Percentiles rank a stretch among this genome's conserved stretches.
Conservation (phyloP, 768 basidiomycete species). For the Clitopilus hobsonii region DNA sequence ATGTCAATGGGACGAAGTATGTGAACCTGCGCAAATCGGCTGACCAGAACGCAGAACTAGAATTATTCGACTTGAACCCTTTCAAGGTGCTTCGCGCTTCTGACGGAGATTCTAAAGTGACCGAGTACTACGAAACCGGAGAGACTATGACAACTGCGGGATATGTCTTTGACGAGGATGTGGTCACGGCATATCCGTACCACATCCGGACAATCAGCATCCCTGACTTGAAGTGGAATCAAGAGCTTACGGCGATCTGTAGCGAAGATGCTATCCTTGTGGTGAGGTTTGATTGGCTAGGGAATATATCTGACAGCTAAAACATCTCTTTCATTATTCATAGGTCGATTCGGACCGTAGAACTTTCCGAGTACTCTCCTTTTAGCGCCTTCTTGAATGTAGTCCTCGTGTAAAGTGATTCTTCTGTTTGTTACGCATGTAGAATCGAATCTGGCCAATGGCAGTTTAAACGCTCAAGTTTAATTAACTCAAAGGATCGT, state of each 20-base stretch:
- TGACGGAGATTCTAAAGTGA: constrained; percentile 2
- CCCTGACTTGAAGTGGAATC: constrained; percentile 13
- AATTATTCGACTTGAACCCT: constrained; percentile 50
- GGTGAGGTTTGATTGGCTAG: neutral
- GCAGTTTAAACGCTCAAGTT: neutral
- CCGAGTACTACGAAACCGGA: neutral
- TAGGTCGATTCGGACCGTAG: neutral
- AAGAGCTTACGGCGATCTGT: constrained; percentile 38
- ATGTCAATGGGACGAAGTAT: constrained; percentile 48
- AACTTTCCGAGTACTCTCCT: constrained; percentile 1
- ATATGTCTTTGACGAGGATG: constrained; percentile 34
- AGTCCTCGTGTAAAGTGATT: neutral
- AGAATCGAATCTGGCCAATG: neutral
- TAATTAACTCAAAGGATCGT: neutral
- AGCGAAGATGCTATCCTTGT: constrained; percentile 50
- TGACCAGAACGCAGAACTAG: constrained; percentile 16
- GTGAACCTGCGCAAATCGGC: constrained; percentile 15
- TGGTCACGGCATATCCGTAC: constrained; percentile 45
- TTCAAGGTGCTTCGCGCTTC: constrained; percentile 26
- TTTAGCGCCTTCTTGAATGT: neutral
- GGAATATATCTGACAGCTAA: too few relatives aligned
- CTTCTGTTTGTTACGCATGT: neutral
- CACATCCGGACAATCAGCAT: constrained; percentile 26
- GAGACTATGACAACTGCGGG: constrained; percentile 2
- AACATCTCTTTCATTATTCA: neutral